Percentiles rank a stretch among this genome's conserved stretches.
phyloP scores from a whole-genome alignment of 1,284 basidiomycete species.

The Ustilago vetiveriae region DNA sequence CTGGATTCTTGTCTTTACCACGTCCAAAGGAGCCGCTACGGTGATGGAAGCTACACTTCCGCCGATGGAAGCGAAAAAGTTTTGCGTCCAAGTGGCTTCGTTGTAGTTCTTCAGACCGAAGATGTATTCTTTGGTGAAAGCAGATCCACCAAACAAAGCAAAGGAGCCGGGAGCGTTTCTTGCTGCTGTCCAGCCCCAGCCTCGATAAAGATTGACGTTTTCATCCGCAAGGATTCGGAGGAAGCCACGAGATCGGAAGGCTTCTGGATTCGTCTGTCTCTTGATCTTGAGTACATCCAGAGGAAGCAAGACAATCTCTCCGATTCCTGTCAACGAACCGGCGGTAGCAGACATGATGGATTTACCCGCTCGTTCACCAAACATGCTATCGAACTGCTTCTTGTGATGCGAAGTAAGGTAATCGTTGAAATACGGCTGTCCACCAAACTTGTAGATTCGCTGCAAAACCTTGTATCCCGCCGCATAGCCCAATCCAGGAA shows the following conservation, averaged over 20 bases:
- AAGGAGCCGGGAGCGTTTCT: constrained; percentile 96
- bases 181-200: constrained; percentile 99
- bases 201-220: constrained; percentile 87
- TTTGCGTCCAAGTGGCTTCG: constrained; percentile 92
- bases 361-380: constrained; percentile 96
- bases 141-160: constrained; percentile 90
- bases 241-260: constrained; percentile 74
- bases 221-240: constrained; percentile 91
- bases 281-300: constrained; percentile 98
- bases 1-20: constrained; percentile 87
- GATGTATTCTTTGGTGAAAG: constrained; percentile 90
- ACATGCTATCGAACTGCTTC: constrained; percentile 78
- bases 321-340: constrained; percentile 75
- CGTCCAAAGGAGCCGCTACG: constrained; percentile 93
- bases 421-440: constrained; percentile 97
- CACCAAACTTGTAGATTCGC: constrained; percentile 82
- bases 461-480: constrained; percentile 79
- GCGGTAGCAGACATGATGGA: constrained; percentile 95
- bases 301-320: constrained; percentile 93
- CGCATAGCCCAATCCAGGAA: constrained; percentile 97
- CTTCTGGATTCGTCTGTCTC: constrained; percentile 70
- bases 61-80: constrained; percentile 79
- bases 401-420: constrained; percentile 82
- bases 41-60: constrained; percentile 96
- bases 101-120: constrained; percentile 89